Evolutionary conservation across 495 filamentous ascomycete species (phyloP), one percentile per base, ranked within the genome.

Genomic region (Penicillium ochrochloron): DNA sequence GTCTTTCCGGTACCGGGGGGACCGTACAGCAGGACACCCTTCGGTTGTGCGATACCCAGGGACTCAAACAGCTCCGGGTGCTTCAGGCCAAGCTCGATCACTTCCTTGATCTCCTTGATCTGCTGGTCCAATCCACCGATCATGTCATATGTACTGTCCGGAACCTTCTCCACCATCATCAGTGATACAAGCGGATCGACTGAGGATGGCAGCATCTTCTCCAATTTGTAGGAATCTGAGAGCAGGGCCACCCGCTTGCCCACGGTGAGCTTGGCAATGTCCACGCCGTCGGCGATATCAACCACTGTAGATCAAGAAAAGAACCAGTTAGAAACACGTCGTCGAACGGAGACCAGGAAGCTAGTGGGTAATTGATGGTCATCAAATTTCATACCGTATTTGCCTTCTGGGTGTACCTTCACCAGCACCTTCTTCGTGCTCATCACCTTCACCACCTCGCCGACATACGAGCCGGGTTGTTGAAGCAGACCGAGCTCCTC

Each of bases 141-240:
- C 95, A 99, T 99, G 81, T 99, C 95, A 83, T 99, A 99, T 73
- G 95, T 99, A 81, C 93, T 97, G 82, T 99, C 95, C 31, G 95
- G 95, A 29, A 99, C 95, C 81, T 99, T 99, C 78, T 99, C 95
- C 50, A 99, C 95, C 96, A 99, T 98, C 95, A 99, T 99, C 71
- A 99, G 92, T n/a, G 95, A 98, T 39, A 99, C 95, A 55, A 99
- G 89, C 34, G 95, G 95, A 74, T 99, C 95, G 72, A 99, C 94
- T 59, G 94, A 95, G 62, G 94, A 97, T 23, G 95, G 95, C 12
- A 99, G 88, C 83, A 97, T 96, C 82, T 96, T 96, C 76, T 97
- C 94, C 71, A 99, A 89, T 77, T 97, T 97, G 84, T 99, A 99
- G 52, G 90, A 90, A 77, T 99, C 95, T 59, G 92, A 96, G 21